These are phyloP conservation scores for Cryptosporidium andersoni DNA, from an alignment of 169 alveolate species.

Conservation along the genomic window DNA sequence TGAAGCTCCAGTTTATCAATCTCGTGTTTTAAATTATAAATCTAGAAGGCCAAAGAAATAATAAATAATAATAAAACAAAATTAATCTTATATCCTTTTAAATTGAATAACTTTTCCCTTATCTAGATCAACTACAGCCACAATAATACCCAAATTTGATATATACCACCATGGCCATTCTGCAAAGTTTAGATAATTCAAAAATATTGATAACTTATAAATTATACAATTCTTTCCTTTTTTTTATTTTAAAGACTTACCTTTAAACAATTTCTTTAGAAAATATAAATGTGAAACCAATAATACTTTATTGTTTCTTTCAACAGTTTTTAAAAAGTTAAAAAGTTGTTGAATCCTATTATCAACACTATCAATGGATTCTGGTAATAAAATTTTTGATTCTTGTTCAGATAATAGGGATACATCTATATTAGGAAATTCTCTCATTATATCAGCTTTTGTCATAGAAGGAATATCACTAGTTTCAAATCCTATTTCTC, in stretches of 20 bases:
- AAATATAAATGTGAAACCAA: slow-evolving; percentile 55
- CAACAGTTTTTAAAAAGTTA: slow-evolving; percentile 19
- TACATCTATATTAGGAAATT: slow-evolving; percentile 34
- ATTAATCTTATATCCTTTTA: not conserved
- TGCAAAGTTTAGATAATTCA: not conserved
- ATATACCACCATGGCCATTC: slow-evolving; percentile 39
- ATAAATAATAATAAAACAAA: not conserved
- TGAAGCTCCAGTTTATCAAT: not conserved
- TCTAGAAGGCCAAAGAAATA: not conserved
- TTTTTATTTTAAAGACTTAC: not conserved
- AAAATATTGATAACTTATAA: too few relatives aligned
- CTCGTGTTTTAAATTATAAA: not conserved
- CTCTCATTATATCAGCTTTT: slow-evolving; percentile 8
- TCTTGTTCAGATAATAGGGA: slow-evolving; percentile 18
- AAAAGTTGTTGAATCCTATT: slow-evolving; percentile 26
- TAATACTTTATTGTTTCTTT: slow-evolving; percentile 29
- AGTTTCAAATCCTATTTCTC: slow-evolving; percentile 38
- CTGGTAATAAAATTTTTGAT: slow-evolving; percentile 42
- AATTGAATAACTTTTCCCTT: slow-evolving; percentile 16
- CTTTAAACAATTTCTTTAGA: slow-evolving; percentile 38
- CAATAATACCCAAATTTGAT: slow-evolving; percentile 46
- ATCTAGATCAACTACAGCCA: slow-evolving; percentile 14
- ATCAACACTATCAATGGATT: slow-evolving; percentile 36
- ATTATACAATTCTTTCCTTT: not conserved
- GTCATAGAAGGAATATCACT: slow-evolving; percentile 21